These are phyloP conservation scores for Ascochyta clinopodiicola DNA, from an alignment of 2,329 filamentous ascomycete genomes.

Conservation along the genomic window DNA sequence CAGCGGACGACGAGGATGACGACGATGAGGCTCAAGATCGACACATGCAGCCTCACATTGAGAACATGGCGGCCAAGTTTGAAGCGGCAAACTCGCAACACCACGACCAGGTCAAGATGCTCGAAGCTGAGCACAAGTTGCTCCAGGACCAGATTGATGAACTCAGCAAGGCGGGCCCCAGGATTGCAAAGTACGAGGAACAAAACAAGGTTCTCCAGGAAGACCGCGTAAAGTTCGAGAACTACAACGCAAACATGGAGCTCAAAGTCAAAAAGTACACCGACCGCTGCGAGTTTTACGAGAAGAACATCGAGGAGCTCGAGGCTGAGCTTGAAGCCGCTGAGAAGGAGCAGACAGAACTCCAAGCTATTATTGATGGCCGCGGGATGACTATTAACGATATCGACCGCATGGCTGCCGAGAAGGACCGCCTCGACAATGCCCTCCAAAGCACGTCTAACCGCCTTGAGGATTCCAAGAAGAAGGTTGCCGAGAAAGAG, in stretches of 20 bases:
- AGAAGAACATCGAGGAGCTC: conserved; percentile 83
- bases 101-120: conserved; percentile 78
- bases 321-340: conserved; percentile 82
- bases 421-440: conserved; percentile 90
- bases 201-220: conserved; percentile 93
- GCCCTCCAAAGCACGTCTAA: conserved; percentile 78
- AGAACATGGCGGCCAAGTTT: conserved; percentile 87
- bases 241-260: conserved; percentile 86
- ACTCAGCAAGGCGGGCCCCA: conserved; percentile 83
- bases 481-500: conserved; percentile 83
- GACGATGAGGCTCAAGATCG: conserved; percentile 75
- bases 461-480: conserved; percentile 84
- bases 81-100: conserved; percentile 85
- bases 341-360: conserved; percentile 77
- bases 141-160: conserved; percentile 87
- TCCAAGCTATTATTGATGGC: conserved; percentile 87
- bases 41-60: conserved; percentile 81
- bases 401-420: conserved; percentile 98
- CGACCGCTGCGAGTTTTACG: conserved; percentile 77
- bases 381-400: conserved; percentile 97
- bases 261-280: conserved; percentile 90
- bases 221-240: conserved; percentile 92
- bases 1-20: conserved; percentile 76
- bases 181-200: conserved; percentile 83
- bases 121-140: conserved; percentile 84